Conservation (phyloP, 257 asterid genomes). For the Salvia rosmarinus region DNA sequence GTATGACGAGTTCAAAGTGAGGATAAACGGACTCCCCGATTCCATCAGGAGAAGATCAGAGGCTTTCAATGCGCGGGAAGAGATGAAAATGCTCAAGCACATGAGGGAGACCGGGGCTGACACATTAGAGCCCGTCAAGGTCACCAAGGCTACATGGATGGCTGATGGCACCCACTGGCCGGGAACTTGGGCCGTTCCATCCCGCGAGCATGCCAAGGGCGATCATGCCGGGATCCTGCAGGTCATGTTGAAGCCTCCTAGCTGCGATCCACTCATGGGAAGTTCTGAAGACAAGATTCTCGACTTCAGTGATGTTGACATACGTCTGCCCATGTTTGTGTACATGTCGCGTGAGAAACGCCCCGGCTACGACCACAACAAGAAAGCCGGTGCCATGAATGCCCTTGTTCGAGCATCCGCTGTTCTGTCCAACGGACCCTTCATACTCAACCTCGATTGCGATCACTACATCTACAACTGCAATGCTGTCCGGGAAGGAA, state of each 20-base stretch:
- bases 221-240: conserved; percentile 69
- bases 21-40: conserved; percentile 57
- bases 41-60: conserved; percentile 63
- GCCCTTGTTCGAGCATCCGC: conserved; percentile 69
- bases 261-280: conserved; percentile 52
- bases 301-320: conserved; percentile 59
- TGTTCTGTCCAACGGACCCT: conserved; percentile 58
- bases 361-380: conserved; percentile 67
- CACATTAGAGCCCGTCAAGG: conserved; percentile 50
- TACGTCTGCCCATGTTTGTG: conserved; percentile 65
- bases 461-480: conserved; percentile 64
- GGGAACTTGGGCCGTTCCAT: conserved; percentile 51
- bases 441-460: conserved; percentile 68
- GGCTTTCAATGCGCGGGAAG: conserved; percentile 63
- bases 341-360: conserved; percentile 64
- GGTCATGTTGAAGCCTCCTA: conserved; percentile 72
- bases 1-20: conserved; percentile 64
- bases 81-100: conserved; percentile 56
- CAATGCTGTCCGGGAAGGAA: conserved; percentile 65
- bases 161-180: conserved; percentile 85
- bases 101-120: conserved; percentile 54
- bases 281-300: conserved; percentile 49
- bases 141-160: conserved; percentile 70
- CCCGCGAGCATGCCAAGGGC: conserved; percentile 61
- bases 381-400: conserved; percentile 78